Evolutionary conservation across 2,329 filamentous ascomycete species (phyloP), one percentile per base, ranked within the genome.

Genomic region (Tothia fuscella): DNA sequence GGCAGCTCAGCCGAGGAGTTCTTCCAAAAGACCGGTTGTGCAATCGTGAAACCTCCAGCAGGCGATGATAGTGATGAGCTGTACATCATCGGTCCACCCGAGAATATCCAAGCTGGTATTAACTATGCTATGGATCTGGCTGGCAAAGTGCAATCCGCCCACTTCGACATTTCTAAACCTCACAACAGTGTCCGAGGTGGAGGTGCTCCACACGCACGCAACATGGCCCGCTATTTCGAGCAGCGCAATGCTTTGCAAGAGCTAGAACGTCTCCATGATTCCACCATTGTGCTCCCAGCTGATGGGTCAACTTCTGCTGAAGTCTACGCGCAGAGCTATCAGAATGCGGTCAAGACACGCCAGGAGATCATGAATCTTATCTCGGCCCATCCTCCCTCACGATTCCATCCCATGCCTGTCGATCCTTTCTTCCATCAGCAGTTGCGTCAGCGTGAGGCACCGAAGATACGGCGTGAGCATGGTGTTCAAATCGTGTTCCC

Each of bases 91-190:
- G 91, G 91, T 3, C 86, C 82, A 14, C 64, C 78, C 6, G 75
- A 82, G 48, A 76, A 76, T 52, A 76, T 96, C 43, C 71, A 82
- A 47, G 69, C 70, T 48, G 91, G 82, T 53, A 68, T 87, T 35
- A 82, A 93, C 56, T 82, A 78, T 59, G 84, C 88, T 36, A 86
- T 93, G 71, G 83, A 93, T 51, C 71, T 95, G 42, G 88, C 89
- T 36, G 82, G 83, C 53, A 80, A 77, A 57, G 89, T 95, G 78
- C 80, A 86, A 54, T 82, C 80, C 68, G 78, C 81, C 29, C 83
- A 79, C 56, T 77, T 93, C 48, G 88, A 95, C 55, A 75, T 93
- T 51, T 78, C 81, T 24, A 77, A 80, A 38, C 81, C 87, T 58
- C 84, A 94, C 59, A 75, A 75, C 41, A 80, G 76, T 53, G 80